These are phyloP conservation scores for Pythium phragmiticola DNA, from an alignment of 352 stramenopile species.

Conservation along the genomic window DNA sequence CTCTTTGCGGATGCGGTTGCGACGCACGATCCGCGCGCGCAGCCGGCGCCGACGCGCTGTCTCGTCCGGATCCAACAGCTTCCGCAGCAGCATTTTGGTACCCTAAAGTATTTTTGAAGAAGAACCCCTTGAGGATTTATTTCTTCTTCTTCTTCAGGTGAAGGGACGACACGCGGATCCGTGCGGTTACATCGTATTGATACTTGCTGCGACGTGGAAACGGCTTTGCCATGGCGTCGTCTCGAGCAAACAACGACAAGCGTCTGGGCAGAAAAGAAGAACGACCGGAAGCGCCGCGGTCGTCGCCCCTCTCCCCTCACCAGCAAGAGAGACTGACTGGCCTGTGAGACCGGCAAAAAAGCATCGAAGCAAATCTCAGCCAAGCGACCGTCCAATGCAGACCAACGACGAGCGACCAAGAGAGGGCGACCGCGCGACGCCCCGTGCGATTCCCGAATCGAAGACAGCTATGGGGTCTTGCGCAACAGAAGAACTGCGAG, in stretches of 20 bases:
- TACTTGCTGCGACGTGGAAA: slow-evolving; percentile 3
- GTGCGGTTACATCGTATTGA: slow-evolving; percentile 10
- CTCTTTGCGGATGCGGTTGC: slow-evolving; percentile 64
- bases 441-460: not conserved
- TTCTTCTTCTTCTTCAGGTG: too few species aligned
- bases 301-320: not conserved
- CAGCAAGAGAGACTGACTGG: not conserved
- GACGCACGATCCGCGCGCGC: slow-evolving; percentile 52
- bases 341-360: not conserved
- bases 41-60: slow-evolving; percentile 38
- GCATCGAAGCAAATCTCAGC: not conserved
- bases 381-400: not conserved
- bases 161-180: too few species aligned
- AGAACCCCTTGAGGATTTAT: too few species aligned
- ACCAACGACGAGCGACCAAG: slow-evolving; percentile 1
- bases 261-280: not conserved
- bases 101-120: not conserved
- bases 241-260: not conserved
- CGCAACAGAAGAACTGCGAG: not conserved
- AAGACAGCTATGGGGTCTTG: not conserved
- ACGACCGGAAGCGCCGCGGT: slow-evolving; percentile 7
- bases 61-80: slow-evolving; percentile 55
- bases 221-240: slow-evolving; percentile 14
- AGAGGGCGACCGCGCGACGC: not conserved
- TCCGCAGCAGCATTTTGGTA: slow-evolving; percentile 44